Percentiles rank a stretch among this genome's conserved stretches.
Conservation (phyloP, 2,329 filamentous ascomycete species). For the Cladosporium sp. region DNA sequence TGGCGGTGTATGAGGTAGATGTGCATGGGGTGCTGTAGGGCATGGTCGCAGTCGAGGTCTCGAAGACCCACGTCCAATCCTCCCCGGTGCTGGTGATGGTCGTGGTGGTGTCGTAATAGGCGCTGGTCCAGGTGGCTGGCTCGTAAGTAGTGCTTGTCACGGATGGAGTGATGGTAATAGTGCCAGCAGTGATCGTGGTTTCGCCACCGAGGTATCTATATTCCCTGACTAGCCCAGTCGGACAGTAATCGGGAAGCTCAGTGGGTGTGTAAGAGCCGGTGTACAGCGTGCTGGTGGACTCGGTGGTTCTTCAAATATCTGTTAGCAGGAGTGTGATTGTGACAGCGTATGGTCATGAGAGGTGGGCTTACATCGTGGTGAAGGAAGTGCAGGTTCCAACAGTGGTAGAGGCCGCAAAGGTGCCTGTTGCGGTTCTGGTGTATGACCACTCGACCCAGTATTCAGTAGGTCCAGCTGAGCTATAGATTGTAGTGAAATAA, state of each 20-base stretch:
- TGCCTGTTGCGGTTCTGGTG: not conserved
- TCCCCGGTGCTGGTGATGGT: too few relatives aligned
- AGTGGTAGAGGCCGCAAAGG: not conserved
- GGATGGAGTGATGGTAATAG: not conserved
- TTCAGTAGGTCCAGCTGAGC: too few relatives aligned
- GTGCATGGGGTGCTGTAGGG: not conserved
- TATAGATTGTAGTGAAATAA: too few relatives aligned
- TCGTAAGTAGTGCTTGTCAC: not conserved
- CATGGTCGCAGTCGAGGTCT: too few relatives aligned
- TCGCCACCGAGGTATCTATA: not conserved
- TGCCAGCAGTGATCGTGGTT: not conserved
- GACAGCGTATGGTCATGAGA: not conserved
- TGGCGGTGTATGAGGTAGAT: too few relatives aligned
- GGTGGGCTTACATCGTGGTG: not conserved
- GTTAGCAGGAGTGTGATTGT: not conserved
- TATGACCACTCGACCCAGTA: not conserved
- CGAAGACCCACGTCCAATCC: too few relatives aligned
- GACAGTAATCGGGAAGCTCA: not conserved
- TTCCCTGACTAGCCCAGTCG: not conserved
- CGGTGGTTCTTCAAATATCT: not conserved
- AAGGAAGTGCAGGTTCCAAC: not conserved
- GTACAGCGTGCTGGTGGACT: conserved; percentile 6
- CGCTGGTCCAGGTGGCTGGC: not conserved
- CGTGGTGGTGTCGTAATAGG: not conserved
- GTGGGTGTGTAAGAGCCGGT: not conserved